phyloP scores from a whole-genome alignment of 176 grass and related monocot species.

The Triticum aestivum region DNA sequence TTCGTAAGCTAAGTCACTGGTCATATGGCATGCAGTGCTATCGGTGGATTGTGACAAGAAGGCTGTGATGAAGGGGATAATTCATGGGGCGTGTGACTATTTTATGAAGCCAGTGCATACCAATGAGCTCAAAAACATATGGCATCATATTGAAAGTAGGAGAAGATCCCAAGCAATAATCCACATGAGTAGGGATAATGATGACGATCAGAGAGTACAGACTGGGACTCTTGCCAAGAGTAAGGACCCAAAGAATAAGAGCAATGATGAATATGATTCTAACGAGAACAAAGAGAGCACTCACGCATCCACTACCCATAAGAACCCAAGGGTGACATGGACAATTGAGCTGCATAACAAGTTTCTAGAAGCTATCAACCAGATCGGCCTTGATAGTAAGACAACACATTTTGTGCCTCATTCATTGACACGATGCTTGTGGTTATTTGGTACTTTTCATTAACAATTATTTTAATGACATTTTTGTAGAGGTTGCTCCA shows the following conservation, averaged over 20 bases:
- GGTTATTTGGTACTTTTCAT: not conserved
- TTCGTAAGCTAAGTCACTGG: not conserved
- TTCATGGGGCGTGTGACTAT: not conserved
- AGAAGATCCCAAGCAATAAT: not conserved
- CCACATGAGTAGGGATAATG: not conserved
- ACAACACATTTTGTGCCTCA: not conserved
- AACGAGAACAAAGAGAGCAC: not conserved
- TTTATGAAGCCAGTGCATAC: not conserved
- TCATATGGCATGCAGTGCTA: not conserved
- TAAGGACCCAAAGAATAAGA: conserved; percentile 27
- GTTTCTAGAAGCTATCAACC: conserved; percentile 49
- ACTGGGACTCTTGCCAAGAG: not conserved
- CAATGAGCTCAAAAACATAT: not conserved
- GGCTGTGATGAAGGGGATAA: not conserved
- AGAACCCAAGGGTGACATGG: conserved; percentile 60
- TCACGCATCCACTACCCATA: not conserved
- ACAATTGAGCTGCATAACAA: conserved; percentile 41
- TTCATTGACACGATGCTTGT: not conserved
- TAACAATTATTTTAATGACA: conserved; percentile 10
- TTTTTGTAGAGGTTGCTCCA: conserved; percentile 31
- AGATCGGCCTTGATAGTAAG: conserved; percentile 67
- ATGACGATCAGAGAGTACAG: not conserved
- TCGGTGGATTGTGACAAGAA: not conserved
- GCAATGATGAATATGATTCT: not conserved
- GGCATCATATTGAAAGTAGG: not conserved